These are phyloP conservation scores for Petunia hybrid DNA, from an alignment of 305 asterid species.

Conservation along the genomic window DNA sequence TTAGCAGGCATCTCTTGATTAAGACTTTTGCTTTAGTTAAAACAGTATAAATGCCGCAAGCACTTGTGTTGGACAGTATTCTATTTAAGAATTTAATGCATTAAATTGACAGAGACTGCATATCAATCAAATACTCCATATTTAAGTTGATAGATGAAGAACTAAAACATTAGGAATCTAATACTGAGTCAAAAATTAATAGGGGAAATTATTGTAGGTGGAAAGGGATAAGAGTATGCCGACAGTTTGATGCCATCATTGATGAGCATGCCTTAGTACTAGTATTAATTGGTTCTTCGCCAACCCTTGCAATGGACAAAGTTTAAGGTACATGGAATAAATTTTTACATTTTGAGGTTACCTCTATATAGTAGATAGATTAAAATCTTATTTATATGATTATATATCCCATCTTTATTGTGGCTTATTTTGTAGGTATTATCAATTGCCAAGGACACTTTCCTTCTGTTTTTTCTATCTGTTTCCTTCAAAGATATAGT, in stretches of 20 bases:
- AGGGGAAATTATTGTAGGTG: not conserved
- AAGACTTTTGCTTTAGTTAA: not conserved
- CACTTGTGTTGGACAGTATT: not conserved
- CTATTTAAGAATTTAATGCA: not conserved
- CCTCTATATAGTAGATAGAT: too few relatives aligned
- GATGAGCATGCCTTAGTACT: not conserved
- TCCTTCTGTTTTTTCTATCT: too few relatives aligned
- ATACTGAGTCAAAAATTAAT: not conserved
- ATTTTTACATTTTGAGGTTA: too few relatives aligned
- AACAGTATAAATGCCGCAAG: not conserved
- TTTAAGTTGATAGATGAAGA: constrained; percentile 2
- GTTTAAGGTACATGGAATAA: too few relatives aligned
- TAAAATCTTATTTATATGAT: too few relatives aligned
- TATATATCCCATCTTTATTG: too few relatives aligned
- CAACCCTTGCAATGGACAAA: not conserved
- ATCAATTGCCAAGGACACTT: too few relatives aligned
- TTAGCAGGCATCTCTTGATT: not conserved
- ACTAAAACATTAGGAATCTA: not conserved
- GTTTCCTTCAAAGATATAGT: too few relatives aligned
- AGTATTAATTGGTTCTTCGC: not conserved
- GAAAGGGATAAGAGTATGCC: constrained; percentile 26
- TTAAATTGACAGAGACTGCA: not conserved
- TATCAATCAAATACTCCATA: not conserved
- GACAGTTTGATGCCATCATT: constrained; percentile 22
- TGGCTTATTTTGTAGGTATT: too few relatives aligned